Evolutionary conservation across 345 rosid species (phyloP), one percentile per base, ranked within the genome.

Genomic region (Isatis tinctoria): DNA sequence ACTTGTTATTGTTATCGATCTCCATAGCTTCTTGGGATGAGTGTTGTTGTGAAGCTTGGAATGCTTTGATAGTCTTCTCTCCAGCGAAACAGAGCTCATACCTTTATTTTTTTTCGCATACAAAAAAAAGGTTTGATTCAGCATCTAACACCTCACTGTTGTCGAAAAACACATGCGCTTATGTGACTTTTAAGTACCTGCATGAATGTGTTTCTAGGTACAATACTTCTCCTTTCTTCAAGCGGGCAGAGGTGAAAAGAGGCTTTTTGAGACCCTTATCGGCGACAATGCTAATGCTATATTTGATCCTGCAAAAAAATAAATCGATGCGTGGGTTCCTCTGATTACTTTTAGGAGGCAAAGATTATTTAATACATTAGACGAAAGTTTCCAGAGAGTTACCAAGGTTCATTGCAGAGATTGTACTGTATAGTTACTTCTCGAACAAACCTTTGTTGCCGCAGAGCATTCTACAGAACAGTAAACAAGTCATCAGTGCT

Each of bases 391-490:
- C 11, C 67, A 37, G 52, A 63, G 60, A 70, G 74, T 41, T 90
- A 96, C 99, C 98, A 96, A 27, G 99, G 99, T 80, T 96, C 99
- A 85, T 96, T 92, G 87, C 99, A 96, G 71, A 96, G 96, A 77
- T 92, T 96, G 88, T 92, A 96, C 72, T 96, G 99, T 74, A 96
- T 90, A 35, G 97, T 92, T 47, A 96, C 98, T 87, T 96, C 99
- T 28, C 98, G 92, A 44, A 92, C 97, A 86, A 89, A 96, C 81
- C 93, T 85, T 78, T 96, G 99, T 63, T 92, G 99, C 75, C 99
- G 85, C 82, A 92, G 73, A 56, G 99, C 99, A 84, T 96, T 92
- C 99, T 96, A 72, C 58, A 79, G 57, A 74, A 62, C 6, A 3
- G 41, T 68, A 67, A 80, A 70, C 43, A 44, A 68, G 58, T 39